phyloP scores from a whole-genome alignment of 2,329 filamentous ascomycete species.

The Alternaria sp. region DNA sequence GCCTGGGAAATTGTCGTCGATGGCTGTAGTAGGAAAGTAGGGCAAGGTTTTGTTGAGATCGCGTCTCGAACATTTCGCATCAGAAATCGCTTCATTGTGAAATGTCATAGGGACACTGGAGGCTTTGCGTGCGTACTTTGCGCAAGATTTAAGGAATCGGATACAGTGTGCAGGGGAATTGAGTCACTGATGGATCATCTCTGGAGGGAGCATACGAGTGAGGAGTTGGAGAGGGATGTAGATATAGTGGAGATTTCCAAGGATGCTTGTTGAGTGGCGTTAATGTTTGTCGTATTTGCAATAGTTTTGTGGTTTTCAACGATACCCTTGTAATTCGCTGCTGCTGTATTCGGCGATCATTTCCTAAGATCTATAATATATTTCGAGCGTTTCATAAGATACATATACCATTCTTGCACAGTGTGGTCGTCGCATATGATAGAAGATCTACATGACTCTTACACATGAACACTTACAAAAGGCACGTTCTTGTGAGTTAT shows the following conservation, averaged over 20 bases:
- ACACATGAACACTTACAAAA: too few species aligned
- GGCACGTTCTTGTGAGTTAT: too few species aligned
- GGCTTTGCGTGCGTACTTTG: slow-evolving; percentile 45
- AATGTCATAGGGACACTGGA: slow-evolving; percentile 40
- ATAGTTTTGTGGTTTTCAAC: neutral
- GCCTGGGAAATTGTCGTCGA: slow-evolving; percentile 43
- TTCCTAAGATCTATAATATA: neutral
- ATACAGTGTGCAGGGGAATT: slow-evolving; percentile 39
- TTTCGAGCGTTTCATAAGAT: neutral
- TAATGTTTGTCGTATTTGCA: neutral
- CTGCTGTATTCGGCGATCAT: neutral
- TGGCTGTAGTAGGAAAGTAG: slow-evolving; percentile 8
- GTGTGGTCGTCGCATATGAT: neutral
- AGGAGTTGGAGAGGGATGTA: slow-evolving; percentile 38
- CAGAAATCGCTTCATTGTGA: slow-evolving; percentile 42
- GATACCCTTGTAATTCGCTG: neutral
- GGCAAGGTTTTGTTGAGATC: slow-evolving; percentile 5
- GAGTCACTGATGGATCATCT: slow-evolving; percentile 44
- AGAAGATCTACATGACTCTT: neutral
- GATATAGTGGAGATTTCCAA: slow-evolving; percentile 33
- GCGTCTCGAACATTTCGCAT: slow-evolving; percentile 34
- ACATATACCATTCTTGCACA: neutral
- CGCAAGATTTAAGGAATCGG: slow-evolving; percentile 30
- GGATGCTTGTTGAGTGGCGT: neutral
- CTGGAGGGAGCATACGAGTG: slow-evolving; percentile 41